Base-by-base conservation (phyloP, 2,329 filamentous ascomycete species). In the Alternaria infectoria region DNA sequence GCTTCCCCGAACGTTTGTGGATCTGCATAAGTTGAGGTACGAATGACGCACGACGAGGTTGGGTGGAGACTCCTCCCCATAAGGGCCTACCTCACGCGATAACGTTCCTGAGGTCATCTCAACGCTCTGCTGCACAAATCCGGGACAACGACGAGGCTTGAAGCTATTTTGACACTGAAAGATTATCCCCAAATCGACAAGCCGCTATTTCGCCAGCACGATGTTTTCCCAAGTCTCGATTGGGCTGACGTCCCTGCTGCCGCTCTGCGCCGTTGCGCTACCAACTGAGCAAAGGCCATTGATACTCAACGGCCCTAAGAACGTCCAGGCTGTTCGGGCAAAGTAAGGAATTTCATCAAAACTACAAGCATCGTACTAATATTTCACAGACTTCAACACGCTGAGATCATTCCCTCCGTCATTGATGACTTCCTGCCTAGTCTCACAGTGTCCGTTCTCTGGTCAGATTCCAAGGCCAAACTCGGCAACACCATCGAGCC, bases 371-470 rank as follows among this genome's bases (percentile, higher is more conserved):
- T 4, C 40, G 17, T 4, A 19, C 58, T 69, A 43, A 69, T 26
- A 8, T 8, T 21, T 49, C 9, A 6, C 59, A 81, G 79, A 62
- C 72, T 81, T n/a, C 73, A 67, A 17, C 74, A 76, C 64, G 80
- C 80, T 21, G 77, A 81, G 59, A 81, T 81, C 32, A 81, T 81
- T 45, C 78, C 79, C 36, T 21, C 71, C 87, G 87, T 90, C 19
- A 83, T 90, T 61, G 84, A 89, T 66, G 83, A 87, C 64, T 90
- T 90, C 75, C 74, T 82, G 4, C 88, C 88, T 6, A 81, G 81
- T 7, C 79, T 88, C 57, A 81, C 83, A 43, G 71, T 90, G 44
- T 78, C 81, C 47, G 79, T 86, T 9, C 80, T 77, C 44, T 86
- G 86, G 77, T 82, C 83, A 59, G 69, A 75, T 78, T 46, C 77